Conservation (phyloP, 805 yeast species). For the Tetrapisispora taiwanensis region DNA sequence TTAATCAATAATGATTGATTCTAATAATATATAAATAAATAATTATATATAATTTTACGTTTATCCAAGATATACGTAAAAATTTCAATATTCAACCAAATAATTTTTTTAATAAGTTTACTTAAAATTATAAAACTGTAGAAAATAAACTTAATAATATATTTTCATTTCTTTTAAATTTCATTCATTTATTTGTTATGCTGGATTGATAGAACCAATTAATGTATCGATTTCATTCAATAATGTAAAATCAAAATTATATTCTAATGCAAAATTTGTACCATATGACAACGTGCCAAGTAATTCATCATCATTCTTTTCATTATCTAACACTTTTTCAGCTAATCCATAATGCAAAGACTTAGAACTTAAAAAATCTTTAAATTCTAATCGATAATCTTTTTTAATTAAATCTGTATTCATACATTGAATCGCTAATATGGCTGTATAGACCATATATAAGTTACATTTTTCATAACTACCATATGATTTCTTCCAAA, state of each 20-base stretch:
- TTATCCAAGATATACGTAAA: neutral
- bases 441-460: constrained; percentile 23
- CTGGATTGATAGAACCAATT: constrained; percentile 8
- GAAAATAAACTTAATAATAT: too few species aligned
- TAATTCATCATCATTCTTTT: constrained; percentile 16
- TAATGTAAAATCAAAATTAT: constrained; percentile 24
- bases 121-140: too few species aligned
- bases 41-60: neutral
- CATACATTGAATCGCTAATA: constrained; percentile 23
- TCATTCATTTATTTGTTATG: neutral
- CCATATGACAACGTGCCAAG: constrained; percentile 23
- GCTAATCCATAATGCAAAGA: constrained; percentile 22
- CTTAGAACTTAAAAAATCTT: constrained; percentile 14
- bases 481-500: constrained; percentile 14
- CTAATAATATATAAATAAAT: neutral
- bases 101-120: too few species aligned
- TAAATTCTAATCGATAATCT: constrained; percentile 9
- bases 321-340: constrained; percentile 20
- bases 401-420: constrained; percentile 15
- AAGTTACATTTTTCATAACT: constrained; percentile 19
- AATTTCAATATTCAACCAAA: neutral
- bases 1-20: neutral
- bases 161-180: too few species aligned
- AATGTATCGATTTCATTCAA: constrained; percentile 24
- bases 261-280: constrained; percentile 24